Base-by-base conservation (phyloP, 768 basidiomycete genomes). In the Phanerodontia chrysosporium region DNA sequence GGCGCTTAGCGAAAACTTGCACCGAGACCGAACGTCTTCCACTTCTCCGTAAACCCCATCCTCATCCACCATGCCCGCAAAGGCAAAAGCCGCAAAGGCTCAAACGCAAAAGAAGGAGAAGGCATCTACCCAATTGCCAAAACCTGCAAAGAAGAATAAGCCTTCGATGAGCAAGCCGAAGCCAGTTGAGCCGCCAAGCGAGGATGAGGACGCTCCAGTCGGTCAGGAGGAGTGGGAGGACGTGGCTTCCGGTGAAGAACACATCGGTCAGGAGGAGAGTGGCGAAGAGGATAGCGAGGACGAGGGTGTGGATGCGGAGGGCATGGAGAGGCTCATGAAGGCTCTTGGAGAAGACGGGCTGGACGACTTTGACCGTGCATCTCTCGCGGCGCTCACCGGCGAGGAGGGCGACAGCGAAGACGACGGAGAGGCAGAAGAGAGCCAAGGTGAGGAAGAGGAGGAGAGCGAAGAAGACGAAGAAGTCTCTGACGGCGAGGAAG, bases 281-380 rank as follows among this genome's bases (percentile, higher is more conserved):
- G 60, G 49, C 21, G 64, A 60, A 1, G 48, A 55, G 21, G 59
- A 65, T 14, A 68, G 70, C 6, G 67, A 66, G 27, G 70, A 70
- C 27, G 75, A 80, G 48, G 82, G 75, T 27, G 73, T 84, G 5
- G 80, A 84, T 63, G 79, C 82, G 62, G 76, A 78, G 64, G 85
- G 83, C n/a, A 80, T 84, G 79, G 73, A 77, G 64, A 72, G 78
- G 48, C 73, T 86, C 4, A 77, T 85, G 73, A 76, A 78, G 16
- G 77, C 82, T 10, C 69, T 86, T 27, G 86, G 85, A 13, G 86
- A 87, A 22, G 83, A 88, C 60, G 84, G 81, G 1, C 68, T 88
- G 58, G 82, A 87, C 65, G 86, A 89, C 24, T 81, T 83, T 66
- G 87, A 83, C 51, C 75, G 77, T 57, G 81, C 79, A 28, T 80